Base-by-base conservation (phyloP, 2,329 filamentous ascomycete species). In the Fusarium dimerum region DNA sequence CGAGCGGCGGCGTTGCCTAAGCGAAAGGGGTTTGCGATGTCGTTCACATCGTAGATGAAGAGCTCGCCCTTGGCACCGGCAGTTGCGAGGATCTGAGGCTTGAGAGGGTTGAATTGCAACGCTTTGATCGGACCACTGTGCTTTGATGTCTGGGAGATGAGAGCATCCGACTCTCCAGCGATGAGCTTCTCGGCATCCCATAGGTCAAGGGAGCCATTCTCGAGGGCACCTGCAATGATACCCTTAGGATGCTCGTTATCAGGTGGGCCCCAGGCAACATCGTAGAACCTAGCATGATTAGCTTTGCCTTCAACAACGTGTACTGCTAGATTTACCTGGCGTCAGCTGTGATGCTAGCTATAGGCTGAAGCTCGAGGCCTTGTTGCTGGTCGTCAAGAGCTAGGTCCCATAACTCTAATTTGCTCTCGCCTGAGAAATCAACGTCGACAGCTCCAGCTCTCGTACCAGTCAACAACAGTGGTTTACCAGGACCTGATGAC, bases 341-440 rank as follows among this genome's bases (percentile, higher is more conserved):
- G 67, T 97, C 94, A 45, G 90, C 92, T 71, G 80, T 86, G 68
- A 97, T 85, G 73, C 87, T 93, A 57, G 86, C 89, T 67, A 92
- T 78, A 55, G 94, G 92, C 72, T 92, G 87, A 51, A 97, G 85
- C 77, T 97, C 94, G 48, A 90, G 79, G 50, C 86, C 86, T 67
- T 89, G 86, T 55, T 88, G 81, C 57, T 84, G 76, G 72, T 86
- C 85, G 72, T 95, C 90, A 61, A 97, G 80, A 68, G 85, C 87
- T 62, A 99, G 80, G 74, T 97, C 91, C 94, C 94, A 99, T 55
- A 99, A 81, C 78, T 99, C 94, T 52, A 99, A 79, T 76, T 93
- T 93, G 59, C 92, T 97, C 72, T 97, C 92, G 73, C 94, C 94
- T 29, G 94, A 97, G 76, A 99, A 99, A 73, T 97, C 92, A 65